Evolutionary conservation across 2,329 filamentous ascomycete species (phyloP).

Genomic region (Coccinonectria pachysandricola): DNA sequence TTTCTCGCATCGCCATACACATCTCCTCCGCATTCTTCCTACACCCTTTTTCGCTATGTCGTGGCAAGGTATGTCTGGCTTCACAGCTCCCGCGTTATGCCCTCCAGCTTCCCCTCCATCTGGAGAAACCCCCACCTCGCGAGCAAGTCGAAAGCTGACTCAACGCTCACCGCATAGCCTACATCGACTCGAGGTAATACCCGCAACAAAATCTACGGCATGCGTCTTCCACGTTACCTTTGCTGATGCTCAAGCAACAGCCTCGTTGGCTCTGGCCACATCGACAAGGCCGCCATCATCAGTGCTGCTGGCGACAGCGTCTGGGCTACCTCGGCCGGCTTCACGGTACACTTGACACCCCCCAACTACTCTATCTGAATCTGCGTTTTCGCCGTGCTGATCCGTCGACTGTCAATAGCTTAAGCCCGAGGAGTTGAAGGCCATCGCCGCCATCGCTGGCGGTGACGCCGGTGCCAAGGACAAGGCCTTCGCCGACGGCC

Average conservation of each 20-base stretch:
- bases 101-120: slow-evolving; percentile 4
- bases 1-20: slow-evolving; percentile 4
- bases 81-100: slow-evolving; percentile 3
- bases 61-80: slow-evolving; percentile 54
- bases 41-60: slow-evolving; percentile 43
- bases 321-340: slow-evolving; percentile 63
- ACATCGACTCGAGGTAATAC: slow-evolving; percentile 40
- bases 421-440: slow-evolving; percentile 47
- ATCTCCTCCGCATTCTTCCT: slow-evolving; percentile 2
- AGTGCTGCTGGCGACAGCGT: slow-evolving; percentile 68
- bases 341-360: slow-evolving; percentile 51
- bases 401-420: slow-evolving; percentile 14
- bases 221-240: slow-evolving; percentile 10
- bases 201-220: slow-evolving; percentile 1
- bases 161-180: slow-evolving; percentile 26
- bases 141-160: slow-evolving; percentile 7
- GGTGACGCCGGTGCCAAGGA: slow-evolving; percentile 40
- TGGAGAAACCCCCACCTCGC: slow-evolving; percentile 9
- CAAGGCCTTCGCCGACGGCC: slow-evolving; percentile 59
- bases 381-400: too few relatives aligned
- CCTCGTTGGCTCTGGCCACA: slow-evolving; percentile 66
- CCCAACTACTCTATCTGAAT: not conserved
- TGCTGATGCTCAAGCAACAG: slow-evolving; percentile 34
- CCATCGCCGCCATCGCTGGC: slow-evolving; percentile 42
- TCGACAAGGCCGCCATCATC: slow-evolving; percentile 80